phyloP scores from a whole-genome alignment of 352 stramenopile genomes.

The Pseudoperonospora humuli region DNA sequence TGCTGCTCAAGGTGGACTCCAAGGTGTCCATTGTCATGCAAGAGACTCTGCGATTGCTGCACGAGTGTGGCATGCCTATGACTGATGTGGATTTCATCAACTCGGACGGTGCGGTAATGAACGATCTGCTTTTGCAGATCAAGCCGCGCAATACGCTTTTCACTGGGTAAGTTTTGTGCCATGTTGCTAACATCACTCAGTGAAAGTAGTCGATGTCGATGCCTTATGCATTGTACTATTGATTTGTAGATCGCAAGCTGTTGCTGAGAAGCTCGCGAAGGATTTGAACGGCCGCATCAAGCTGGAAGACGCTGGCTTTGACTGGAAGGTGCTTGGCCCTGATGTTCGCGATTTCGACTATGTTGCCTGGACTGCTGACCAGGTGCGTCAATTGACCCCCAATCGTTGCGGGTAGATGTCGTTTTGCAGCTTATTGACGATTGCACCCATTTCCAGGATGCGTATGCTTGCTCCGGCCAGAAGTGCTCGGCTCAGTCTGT shows the following conservation, averaged over 20 bases:
- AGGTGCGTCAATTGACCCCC: conserved; percentile 32
- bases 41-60: conserved; percentile 92
- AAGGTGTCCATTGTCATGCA: conserved; percentile 98
- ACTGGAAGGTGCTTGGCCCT: conserved; percentile 97
- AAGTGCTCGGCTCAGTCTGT: conserved; percentile 99
- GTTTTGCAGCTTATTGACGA: conserved; percentile 1
- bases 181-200: not conserved
- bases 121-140: conserved; percentile 91
- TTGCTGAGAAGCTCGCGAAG: conserved; percentile 90
- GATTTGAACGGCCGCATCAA: conserved; percentile 90
- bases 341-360: conserved; percentile 96
- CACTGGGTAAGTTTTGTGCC: conserved; percentile 70
- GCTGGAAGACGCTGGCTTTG: conserved; percentile 97
- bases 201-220: conserved; percentile 1
- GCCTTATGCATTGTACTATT: conserved; percentile 3
- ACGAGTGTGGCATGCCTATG: conserved; percentile 93
- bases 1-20: conserved; percentile 91
- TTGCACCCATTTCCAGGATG: conserved; percentile 57
- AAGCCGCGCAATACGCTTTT: conserved; percentile 96
- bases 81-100: conserved; percentile 97
- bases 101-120: conserved; percentile 90
- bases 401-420: not conserved
- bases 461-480: conserved; percentile 96
- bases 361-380: conserved; percentile 96
- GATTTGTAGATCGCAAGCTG: conserved; percentile 64